A percentile compares a stretch with the other conserved stretches of the same genome.
These are phyloP conservation scores for Sporobolomyces roseus DNA, from an alignment of 768 basidiomycete species.

Conservation along the genomic window DNA sequence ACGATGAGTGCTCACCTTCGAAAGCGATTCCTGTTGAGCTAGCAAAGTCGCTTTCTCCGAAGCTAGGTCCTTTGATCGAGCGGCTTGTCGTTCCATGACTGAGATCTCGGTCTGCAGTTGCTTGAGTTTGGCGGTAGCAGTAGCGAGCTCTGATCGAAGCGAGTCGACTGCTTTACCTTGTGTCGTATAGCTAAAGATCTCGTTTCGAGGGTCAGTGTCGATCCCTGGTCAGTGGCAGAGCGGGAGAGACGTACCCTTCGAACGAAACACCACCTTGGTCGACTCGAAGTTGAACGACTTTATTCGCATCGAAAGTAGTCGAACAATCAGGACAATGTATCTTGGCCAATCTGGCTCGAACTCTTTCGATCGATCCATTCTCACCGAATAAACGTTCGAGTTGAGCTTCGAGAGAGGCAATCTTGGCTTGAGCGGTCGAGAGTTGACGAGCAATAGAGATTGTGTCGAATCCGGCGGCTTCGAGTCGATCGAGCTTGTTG, in stretches of 20 bases:
- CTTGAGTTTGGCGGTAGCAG: slow-evolving; percentile 55
- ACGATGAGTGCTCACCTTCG: slow-evolving; percentile 39
- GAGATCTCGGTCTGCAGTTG: slow-evolving; percentile 67
- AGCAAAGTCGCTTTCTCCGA: slow-evolving; percentile 57
- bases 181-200: background rate
- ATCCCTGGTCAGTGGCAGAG: background rate
- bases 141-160: slow-evolving; percentile 38
- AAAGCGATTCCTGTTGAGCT: slow-evolving; percentile 56
- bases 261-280: slow-evolving; percentile 19
- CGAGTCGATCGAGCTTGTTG: slow-evolving; percentile 78
- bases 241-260: slow-evolving; percentile 4
- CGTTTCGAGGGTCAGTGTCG: no score
- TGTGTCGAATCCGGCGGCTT: slow-evolving; percentile 56
- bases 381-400: slow-evolving; percentile 32
- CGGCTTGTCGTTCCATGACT: slow-evolving; percentile 50
- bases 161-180: slow-evolving; percentile 22
- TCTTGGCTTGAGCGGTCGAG: slow-evolving; percentile 26
- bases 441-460: slow-evolving; percentile 40
- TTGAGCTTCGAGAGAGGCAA: slow-evolving; percentile 41
- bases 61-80: slow-evolving; percentile 45
- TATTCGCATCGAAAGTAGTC: slow-evolving; percentile 37
- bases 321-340: slow-evolving; percentile 42
- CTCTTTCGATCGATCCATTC: slow-evolving; percentile 29
- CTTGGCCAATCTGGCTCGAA: slow-evolving; percentile 25
- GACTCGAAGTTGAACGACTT: slow-evolving; percentile 24